Evolutionary conservation across 768 basidiomycete species (phyloP), one percentile per base, ranked within the genome.

Genomic region (Hypsizygus marmoreus): DNA sequence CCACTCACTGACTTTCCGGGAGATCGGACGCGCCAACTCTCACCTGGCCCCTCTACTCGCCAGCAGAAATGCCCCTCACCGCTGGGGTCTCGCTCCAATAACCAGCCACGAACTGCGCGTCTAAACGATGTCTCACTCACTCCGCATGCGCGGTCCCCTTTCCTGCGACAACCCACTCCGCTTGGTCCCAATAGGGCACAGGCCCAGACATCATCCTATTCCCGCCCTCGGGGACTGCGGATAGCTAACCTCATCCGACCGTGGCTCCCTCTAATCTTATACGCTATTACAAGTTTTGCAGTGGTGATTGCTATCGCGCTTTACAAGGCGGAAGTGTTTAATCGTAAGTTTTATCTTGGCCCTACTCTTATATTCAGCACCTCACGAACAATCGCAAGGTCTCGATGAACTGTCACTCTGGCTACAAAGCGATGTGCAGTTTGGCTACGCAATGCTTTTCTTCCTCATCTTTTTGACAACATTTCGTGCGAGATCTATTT

Each of bases 381-480:
- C 40, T 35, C n/a, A 30, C 38, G 34, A 31, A 4, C 7, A 8
- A 45, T 34, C 16, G 36, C 9, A 59, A 94, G 93, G 77, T 47
- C 84, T 97, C 28, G 94, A 97, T 67, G 70, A 83, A 29, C 74
- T 95, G 26, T 85, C 93, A 22, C 76, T 78, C 50, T 88, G 87
- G 80, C 73, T 95, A 39, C 82, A 82, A 58, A 75, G 73, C 25
- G 84, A 91, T 62, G 77, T 80, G 47, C 74, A 79, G 47, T 78
- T 80, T 62, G 94, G 94, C 37, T 82, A 90, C 61, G 77, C 81
- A 45, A 79, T 88, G 51, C 81, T 97, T 40, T 93, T 90, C 63
- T 73, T 68, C 56, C 80, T 92, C 60, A 92, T 93, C 50, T 90
- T 92, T 65, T 62, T 92, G 47, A 93, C 90, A 39, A 92, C 90